Percentiles rank a stretch among this genome's conserved stretches.
phyloP scores from a whole-genome alignment of 768 basidiomycete species.

The Phylloporus scabripes region DNA sequence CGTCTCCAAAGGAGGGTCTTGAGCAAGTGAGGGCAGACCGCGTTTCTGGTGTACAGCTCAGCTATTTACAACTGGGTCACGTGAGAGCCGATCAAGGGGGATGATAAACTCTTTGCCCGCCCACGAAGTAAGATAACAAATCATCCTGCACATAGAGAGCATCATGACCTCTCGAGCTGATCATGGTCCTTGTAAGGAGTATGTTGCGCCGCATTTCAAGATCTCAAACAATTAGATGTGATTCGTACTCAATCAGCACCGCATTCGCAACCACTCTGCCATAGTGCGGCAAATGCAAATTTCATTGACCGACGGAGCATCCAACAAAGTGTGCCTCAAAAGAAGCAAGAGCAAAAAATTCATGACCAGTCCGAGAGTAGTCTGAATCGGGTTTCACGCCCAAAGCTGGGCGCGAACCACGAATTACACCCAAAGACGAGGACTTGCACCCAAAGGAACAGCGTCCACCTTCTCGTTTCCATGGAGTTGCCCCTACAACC shows the following conservation, averaged over 20 bases:
- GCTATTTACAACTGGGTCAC: conserved; percentile 51
- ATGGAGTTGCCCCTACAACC: not conserved
- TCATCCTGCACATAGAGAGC: conserved; percentile 38
- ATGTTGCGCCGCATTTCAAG: too few species aligned
- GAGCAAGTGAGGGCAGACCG: conserved; percentile 29
- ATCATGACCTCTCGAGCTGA: conserved; percentile 49
- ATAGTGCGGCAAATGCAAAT: too few species aligned
- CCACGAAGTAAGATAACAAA: conserved; percentile 40
- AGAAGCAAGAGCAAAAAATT: conserved; percentile 15
- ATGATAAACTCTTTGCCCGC: conserved; percentile 72
- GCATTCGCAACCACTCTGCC: too few species aligned
- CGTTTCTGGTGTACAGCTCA: conserved; percentile 67
- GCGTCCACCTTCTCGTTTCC: conserved; percentile 12
- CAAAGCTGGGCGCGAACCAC: conserved; percentile 10
- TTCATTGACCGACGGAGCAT: too few species aligned
- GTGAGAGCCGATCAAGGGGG: conserved; percentile 60
- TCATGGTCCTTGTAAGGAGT: too few species aligned
- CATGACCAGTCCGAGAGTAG: conserved; percentile 9
- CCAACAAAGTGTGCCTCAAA: too few species aligned
- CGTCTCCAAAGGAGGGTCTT: conserved; percentile 37
- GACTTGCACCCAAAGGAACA: not conserved
- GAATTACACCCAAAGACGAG: conserved; percentile 9
- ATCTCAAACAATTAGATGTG: too few species aligned
- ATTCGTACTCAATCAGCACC: too few species aligned
- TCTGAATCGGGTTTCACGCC: conserved; percentile 15